Evolutionary conservation across 2,329 filamentous ascomycete species (phyloP).

Genomic region (Nemania bipapillata): DNA sequence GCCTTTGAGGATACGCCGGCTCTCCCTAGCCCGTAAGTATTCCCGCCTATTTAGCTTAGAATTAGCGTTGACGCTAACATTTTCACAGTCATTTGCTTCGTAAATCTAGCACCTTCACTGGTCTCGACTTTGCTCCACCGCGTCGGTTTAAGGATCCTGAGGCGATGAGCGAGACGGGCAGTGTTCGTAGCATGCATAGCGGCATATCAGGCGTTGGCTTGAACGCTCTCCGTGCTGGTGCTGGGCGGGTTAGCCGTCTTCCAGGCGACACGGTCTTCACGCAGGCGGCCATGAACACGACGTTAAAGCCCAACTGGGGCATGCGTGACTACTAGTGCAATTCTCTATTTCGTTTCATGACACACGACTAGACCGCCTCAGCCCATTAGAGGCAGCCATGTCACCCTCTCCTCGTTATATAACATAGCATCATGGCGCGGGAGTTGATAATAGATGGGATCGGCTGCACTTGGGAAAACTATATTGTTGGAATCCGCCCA

Average conservation of each 20-base stretch:
- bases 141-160: conserved; percentile 75
- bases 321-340: conserved; percentile 55
- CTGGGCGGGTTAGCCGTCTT: conserved; percentile 85
- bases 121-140: conserved; percentile 82
- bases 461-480: conserved; percentile 27
- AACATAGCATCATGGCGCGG: conserved; percentile 39
- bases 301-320: conserved; percentile 69
- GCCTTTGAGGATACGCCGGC: conserved; percentile 86
- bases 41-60: not conserved
- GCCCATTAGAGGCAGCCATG: conserved; percentile 30
- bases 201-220: conserved; percentile 78
- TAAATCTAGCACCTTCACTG: conserved; percentile 82
- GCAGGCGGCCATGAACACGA: conserved; percentile 70
- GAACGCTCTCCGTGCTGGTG: conserved; percentile 80
- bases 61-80: conserved; percentile 44
- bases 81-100: conserved; percentile 72
- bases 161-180: conserved; percentile 72
- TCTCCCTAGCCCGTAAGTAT: conserved; percentile 89
- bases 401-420: conserved; percentile 33
- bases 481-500: conserved; percentile 30
- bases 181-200: conserved; percentile 77
- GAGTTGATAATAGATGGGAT: conserved; percentile 41
- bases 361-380: conserved; percentile 32
- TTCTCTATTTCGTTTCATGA: conserved; percentile 34
- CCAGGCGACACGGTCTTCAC: conserved; percentile 85